phyloP scores from a whole-genome alignment of 345 rosid genomes.

The Rubroshorea leprosula region DNA sequence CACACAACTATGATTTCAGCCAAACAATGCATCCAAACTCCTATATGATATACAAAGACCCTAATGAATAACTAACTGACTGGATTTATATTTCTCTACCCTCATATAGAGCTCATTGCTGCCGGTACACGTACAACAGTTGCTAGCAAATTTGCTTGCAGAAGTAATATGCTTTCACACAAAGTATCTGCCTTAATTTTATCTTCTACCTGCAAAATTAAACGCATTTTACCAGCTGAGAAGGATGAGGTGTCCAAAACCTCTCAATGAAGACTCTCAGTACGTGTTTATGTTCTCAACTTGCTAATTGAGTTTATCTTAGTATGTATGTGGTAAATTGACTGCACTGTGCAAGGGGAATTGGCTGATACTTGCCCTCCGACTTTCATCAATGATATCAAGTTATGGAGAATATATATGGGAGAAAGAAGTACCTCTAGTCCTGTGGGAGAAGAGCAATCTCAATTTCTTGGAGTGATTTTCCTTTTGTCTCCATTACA shows the following conservation, averaged over 20 bases:
- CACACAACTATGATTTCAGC: no score
- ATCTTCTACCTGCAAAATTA: neutral
- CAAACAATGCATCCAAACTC: no score
- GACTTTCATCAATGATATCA: neutral
- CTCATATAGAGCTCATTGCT: no score
- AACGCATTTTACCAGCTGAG: neutral
- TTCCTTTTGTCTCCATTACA: conserved; percentile 92
- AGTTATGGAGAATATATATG: neutral
- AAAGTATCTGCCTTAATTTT: neutral
- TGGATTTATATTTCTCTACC: no score
- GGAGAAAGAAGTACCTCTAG: conserved; percentile 15
- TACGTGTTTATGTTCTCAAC: no score
- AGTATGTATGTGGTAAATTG: no score
- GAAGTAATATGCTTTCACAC: neutral
- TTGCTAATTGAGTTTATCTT: no score
- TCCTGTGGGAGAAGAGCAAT: conserved; percentile 73
- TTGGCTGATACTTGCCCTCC: neutral
- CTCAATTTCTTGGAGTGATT: conserved; percentile 96
- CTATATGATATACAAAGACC: no score
- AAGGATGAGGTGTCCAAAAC: neutral
- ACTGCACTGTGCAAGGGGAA: no score
- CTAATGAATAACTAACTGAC: no score
- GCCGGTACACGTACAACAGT: no score
- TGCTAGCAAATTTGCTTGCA: conserved; percentile 4
- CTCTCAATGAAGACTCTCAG: no score